phyloP scores from a whole-genome alignment of 805 yeast species.

The Zygotorulaspora danielsina region DNA sequence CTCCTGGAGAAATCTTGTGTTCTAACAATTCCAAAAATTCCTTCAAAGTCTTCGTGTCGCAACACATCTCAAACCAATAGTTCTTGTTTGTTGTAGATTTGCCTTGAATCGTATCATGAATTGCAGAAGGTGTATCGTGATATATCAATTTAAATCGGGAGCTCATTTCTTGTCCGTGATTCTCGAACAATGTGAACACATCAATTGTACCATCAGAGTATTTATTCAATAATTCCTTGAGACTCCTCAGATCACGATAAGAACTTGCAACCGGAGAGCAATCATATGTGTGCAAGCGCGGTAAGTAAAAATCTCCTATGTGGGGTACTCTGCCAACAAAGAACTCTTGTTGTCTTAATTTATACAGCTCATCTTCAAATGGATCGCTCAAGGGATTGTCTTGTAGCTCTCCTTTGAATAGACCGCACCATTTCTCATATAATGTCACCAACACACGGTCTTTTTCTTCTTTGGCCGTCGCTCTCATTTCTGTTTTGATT shows the following conservation, averaged over 20 bases:
- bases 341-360: slow-evolving; percentile 30
- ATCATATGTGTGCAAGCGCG: slow-evolving; percentile 22
- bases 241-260: slow-evolving; percentile 20
- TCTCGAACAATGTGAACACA: slow-evolving; percentile 20
- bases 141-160: slow-evolving; percentile 27
- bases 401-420: slow-evolving; percentile 24
- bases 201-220: slow-evolving; percentile 27
- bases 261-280: slow-evolving; percentile 17
- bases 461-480: slow-evolving; percentile 15
- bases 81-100: slow-evolving; percentile 8
- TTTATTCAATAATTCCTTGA: slow-evolving; percentile 19
- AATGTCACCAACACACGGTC: slow-evolving; percentile 13
- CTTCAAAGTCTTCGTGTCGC: slow-evolving; percentile 24
- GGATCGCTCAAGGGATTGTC: slow-evolving; percentile 32
- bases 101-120: slow-evolving; percentile 19
- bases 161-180: slow-evolving; percentile 24
- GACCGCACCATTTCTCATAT: slow-evolving; percentile 26
- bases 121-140: slow-evolving; percentile 26
- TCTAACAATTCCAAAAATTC: slow-evolving; percentile 25
- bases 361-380: slow-evolving; percentile 26
- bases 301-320: slow-evolving; percentile 34
- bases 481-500: slow-evolving; percentile 19
- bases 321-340: slow-evolving; percentile 32
- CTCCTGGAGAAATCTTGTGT: slow-evolving; percentile 17
- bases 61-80: slow-evolving; percentile 34